Conservation (phyloP, 441 rosid species). For the Mallotus japonicus region DNA sequence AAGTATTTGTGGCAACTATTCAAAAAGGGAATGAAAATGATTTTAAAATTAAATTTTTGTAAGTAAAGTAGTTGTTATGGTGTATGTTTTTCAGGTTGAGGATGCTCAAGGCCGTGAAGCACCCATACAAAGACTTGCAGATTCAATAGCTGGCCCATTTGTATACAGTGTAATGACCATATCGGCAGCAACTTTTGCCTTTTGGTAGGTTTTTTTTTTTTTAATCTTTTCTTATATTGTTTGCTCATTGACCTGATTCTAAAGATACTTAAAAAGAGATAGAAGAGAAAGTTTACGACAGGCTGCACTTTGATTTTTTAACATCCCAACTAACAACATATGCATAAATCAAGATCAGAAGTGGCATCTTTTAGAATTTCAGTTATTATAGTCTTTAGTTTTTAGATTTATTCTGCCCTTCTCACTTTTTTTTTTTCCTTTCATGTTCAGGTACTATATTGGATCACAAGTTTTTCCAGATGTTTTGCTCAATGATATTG, state of each 20-base stretch:
- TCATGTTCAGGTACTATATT: slow-evolving; percentile 64
- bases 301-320: background rate
- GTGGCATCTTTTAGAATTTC: slow-evolving; percentile 2
- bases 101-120: slow-evolving; percentile 96
- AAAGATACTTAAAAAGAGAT: slow-evolving; percentile 10
- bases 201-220: slow-evolving; percentile 53
- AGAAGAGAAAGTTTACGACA: background rate
- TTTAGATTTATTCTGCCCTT: slow-evolving; percentile 14
- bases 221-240: slow-evolving; percentile 13
- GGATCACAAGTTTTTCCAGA: slow-evolving; percentile 89
- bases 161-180: slow-evolving; percentile 79
- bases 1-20: background rate
- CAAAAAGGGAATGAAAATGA: background rate
- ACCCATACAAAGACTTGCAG: slow-evolving; percentile 93
- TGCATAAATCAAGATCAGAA: slow-evolving; percentile 3
- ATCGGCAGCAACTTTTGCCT: slow-evolving; percentile 85
- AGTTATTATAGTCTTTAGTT: background rate
- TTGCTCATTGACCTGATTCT: background rate
- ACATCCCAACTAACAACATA: background rate
- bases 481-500: slow-evolving; percentile 90
- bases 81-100: slow-evolving; percentile 63
- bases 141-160: slow-evolving; percentile 94
- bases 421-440: slow-evolving; percentile 22
- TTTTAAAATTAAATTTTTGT: background rate
- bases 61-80: slow-evolving; percentile 6